Evolutionary conservation across 2,329 filamentous ascomycete genomes (phyloP), one percentile per base, ranked within the genome.

Genomic region (Hortaea werneckii): DNA sequence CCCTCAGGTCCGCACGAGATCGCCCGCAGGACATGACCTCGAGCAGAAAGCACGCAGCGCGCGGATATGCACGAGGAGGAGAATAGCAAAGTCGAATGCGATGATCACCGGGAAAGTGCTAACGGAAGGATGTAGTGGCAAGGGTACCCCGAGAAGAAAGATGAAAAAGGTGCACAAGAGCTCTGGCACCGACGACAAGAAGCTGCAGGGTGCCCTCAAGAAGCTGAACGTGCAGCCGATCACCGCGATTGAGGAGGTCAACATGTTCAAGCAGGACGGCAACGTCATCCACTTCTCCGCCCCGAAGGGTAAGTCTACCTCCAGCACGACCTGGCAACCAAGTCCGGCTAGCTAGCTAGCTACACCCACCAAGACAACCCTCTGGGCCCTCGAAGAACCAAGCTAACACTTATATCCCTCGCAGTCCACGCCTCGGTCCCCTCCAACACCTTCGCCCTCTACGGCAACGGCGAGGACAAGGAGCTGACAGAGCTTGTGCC

Each of bases 181-280:
- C 71, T 85, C 85, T 58, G 87, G 85, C 68, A 87, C 86, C 71
- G 92, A 98, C 70, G 92, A 98, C 83, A 96, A 95, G 87, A 98
- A 98, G 82, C 87, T 98, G 56, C 92, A 98, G 77, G 81, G 83
- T 53, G 77, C 87, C 53, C 80, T 98, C 59, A 98, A 98, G 86
- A 98, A 98, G 85, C 82, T 98, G 71, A 96, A 96, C 75, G 90
- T 94, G 50, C 92, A 98, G 81, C 92, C 92, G 65, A 96, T 98
- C 74, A 89, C 94, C 78, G 87, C 86, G 58, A 98, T 98, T 64
- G 92, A 98, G 82, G 92, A 98, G 79, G 92, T 98, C 71, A 98
- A 98, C 84, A 98, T 98, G 92, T 98, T 98, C 84, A 98, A 98
- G 85, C 85, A 86, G 68, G 92, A 98, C 69, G 92, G 92, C 72